These are phyloP conservation scores for Spencermartinsiella europaea DNA, from an alignment of 805 yeast species.

Conservation along the genomic window DNA sequence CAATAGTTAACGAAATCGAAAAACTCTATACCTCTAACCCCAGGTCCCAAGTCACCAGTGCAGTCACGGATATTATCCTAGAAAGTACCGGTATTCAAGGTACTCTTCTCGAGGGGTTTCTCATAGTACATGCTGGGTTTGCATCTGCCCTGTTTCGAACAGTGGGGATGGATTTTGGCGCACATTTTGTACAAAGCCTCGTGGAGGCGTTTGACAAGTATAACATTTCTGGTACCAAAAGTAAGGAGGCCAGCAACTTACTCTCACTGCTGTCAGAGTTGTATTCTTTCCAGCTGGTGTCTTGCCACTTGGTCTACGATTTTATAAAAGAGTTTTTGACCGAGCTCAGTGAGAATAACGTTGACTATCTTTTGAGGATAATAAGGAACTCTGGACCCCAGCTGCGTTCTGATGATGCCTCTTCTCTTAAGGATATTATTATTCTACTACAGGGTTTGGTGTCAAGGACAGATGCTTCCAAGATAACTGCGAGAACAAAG, in stretches of 20 bases:
- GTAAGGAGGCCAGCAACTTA: conserved; percentile 56
- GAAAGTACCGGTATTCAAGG: conserved; percentile 62
- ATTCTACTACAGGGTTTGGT: conserved; percentile 48
- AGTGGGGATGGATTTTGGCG: conserved; percentile 86
- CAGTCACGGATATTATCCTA: conserved; percentile 55
- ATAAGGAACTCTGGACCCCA: conserved; percentile 75
- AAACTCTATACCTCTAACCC: conserved; percentile 60
- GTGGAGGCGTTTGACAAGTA: conserved; percentile 60
- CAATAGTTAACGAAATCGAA: conserved; percentile 66
- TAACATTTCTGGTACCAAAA: conserved; percentile 17
- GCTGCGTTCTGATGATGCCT: conserved; percentile 85
- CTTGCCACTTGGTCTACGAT: conserved; percentile 73
- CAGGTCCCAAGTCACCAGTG: conserved; percentile 72
- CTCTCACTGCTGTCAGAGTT: conserved; percentile 70
- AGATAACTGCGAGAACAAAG: conserved; percentile 58
- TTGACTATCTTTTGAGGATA: conserved; percentile 70
- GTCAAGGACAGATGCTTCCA: conserved; percentile 33
- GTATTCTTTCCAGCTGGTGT: conserved; percentile 71
- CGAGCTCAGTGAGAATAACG: conserved; percentile 60
- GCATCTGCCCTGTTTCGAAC: conserved; percentile 72
- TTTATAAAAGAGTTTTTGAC: conserved; percentile 48
- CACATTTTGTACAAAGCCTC: conserved; percentile 68
- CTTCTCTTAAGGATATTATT: conserved; percentile 75
- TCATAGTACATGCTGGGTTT: conserved; percentile 72
- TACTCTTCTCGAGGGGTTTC: conserved; percentile 69